Percentiles rank a stretch among this genome's conserved stretches.
phyloP scores from a whole-genome alignment of 768 basidiomycete genomes.

The Rhodotorula diobovata region DNA sequence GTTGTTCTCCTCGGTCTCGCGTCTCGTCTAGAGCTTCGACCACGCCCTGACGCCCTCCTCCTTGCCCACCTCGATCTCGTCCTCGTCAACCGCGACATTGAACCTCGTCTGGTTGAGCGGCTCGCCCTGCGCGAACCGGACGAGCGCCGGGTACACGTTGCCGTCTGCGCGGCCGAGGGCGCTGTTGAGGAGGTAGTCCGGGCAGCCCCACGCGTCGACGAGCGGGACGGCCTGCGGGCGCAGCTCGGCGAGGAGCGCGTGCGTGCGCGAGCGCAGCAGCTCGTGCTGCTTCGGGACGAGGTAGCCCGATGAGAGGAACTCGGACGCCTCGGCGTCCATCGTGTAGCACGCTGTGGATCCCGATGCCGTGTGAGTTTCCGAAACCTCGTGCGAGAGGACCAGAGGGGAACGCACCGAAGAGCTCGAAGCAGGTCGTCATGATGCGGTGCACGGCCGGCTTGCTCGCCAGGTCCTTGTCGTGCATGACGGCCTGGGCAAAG shows the following conservation, averaged over 20 bases:
- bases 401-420: conserved; percentile 24
- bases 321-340: conserved; percentile 36
- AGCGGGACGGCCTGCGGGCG: conserved; percentile 42
- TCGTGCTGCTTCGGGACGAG: conserved; percentile 30
- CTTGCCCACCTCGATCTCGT: conserved; percentile 19
- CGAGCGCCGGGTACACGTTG: conserved; percentile 30
- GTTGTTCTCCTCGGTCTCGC: too few relatives aligned
- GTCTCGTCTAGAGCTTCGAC: conserved; percentile 7
- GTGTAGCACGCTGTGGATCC: conserved; percentile 31
- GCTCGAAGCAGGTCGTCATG: conserved; percentile 38
- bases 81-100: conserved; percentile 34
- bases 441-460: conserved; percentile 37
- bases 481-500: conserved; percentile 42
- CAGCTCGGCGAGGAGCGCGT: conserved; percentile 37
- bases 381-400: not conserved
- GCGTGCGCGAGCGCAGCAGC: conserved; percentile 20
- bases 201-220: conserved; percentile 39
- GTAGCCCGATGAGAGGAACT: conserved; percentile 39
- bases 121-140: conserved; percentile 36
- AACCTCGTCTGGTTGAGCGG: conserved; percentile 37
- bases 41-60: conserved; percentile 3
- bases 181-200: conserved; percentile 39
- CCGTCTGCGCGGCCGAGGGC: conserved; percentile 34
- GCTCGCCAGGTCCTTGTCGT: conserved; percentile 38
- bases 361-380: too few relatives aligned